These are phyloP conservation scores for Fonsecaea erecta DNA, from an alignment of 2,329 filamentous ascomycete species.

Conservation along the genomic window DNA sequence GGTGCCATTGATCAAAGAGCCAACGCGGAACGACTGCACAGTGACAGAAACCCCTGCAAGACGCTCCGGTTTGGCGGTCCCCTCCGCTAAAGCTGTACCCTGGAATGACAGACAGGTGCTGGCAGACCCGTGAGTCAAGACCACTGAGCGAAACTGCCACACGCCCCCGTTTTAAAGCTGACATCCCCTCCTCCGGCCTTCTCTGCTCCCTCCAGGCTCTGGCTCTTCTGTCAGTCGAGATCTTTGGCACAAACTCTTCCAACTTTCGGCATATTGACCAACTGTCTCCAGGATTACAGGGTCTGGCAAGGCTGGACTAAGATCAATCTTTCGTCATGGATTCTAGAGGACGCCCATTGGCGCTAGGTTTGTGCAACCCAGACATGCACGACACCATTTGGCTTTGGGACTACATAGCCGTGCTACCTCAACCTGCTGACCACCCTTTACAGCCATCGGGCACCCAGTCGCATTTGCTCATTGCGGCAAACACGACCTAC, in stretches of 20 bases:
- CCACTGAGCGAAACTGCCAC: conserved; percentile 12
- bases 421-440: conserved; percentile 20
- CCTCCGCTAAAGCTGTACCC: conserved; percentile 1
- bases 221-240: background rate
- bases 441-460: conserved; percentile 10
- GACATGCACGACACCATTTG: conserved; percentile 18
- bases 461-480: background rate
- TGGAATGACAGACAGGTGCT: conserved; percentile 9
- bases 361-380: conserved; percentile 26
- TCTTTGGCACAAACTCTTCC: background rate
- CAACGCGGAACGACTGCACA: conserved; percentile 2
- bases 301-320: conserved; percentile 8
- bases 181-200: conserved; percentile 7
- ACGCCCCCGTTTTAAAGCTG: conserved; percentile 9
- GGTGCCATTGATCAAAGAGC: conserved; percentile 13
- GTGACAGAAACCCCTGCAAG: background rate
- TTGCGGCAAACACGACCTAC: background rate
- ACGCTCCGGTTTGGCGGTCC: conserved; percentile 2
- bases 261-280: background rate
- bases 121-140: conserved; percentile 2
- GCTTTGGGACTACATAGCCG: conserved; percentile 12
- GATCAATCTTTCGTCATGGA: conserved; percentile 6
- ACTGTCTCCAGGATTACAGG: background rate
- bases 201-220: conserved; percentile 2
- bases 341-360: conserved; percentile 5